phyloP scores from a whole-genome alignment of 2,329 filamentous ascomycete genomes.

The Capronia americana region DNA sequence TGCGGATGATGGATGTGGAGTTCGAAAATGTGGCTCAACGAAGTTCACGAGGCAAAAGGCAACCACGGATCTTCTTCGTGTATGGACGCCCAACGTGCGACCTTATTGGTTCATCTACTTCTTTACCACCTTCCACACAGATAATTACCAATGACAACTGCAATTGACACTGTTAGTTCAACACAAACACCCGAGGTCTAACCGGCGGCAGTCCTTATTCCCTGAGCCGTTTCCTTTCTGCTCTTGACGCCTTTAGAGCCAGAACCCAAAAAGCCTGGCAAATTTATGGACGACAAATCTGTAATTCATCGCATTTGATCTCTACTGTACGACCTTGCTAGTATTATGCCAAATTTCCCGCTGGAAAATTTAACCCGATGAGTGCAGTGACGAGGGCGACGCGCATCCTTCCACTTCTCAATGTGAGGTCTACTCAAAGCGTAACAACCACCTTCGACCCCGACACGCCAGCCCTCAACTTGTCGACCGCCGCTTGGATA shows the following conservation, averaged over 20 bases:
- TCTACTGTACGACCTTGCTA: neutral
- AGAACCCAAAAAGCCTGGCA: neutral
- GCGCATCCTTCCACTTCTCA: neutral
- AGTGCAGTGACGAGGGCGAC: neutral
- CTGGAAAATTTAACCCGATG: neutral
- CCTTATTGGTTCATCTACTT: too few species aligned
- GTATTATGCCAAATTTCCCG: neutral
- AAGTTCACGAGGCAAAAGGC: too few species aligned
- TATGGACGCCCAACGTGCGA: too few species aligned
- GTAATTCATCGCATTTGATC: neutral
- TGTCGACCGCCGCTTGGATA: conserved; percentile 48
- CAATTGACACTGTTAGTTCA: too few species aligned
- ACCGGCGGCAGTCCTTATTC: too few species aligned
- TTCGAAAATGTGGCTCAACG: too few species aligned
- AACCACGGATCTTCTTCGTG: too few species aligned
- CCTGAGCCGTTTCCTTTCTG: too few species aligned
- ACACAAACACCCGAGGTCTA: too few species aligned
- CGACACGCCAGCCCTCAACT: conserved; percentile 48
- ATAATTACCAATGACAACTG: too few species aligned
- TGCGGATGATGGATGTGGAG: neutral
- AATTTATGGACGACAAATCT: neutral
- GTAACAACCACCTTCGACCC: conserved; percentile 50
- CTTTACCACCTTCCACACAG: too few species aligned
- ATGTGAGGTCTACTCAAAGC: conserved; percentile 13
- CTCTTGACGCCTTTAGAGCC: neutral